These are phyloP conservation scores for Fusarium liriodendri DNA, from an alignment of 2,329 filamentous ascomycete genomes.

Conservation along the genomic window DNA sequence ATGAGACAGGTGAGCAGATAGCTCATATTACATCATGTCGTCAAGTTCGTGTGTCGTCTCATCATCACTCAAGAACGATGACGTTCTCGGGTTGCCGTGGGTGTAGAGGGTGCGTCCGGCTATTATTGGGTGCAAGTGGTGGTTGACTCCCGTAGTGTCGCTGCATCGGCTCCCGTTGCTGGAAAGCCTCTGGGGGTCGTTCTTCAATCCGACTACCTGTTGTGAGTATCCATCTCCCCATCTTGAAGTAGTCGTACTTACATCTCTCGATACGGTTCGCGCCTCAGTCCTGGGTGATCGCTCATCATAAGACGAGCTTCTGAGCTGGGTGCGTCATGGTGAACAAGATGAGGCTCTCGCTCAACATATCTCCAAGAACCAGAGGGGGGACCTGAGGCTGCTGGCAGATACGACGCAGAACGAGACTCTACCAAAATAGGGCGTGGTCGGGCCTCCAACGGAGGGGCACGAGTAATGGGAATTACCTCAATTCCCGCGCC, in stretches of 20 bases:
- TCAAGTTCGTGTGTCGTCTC: neutral
- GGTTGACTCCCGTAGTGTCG: constrained; percentile 29
- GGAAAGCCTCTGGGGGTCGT: constrained; percentile 5
- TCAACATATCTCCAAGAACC: constrained; percentile 12
- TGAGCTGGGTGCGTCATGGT: constrained; percentile 13
- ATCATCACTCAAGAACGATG: constrained; percentile 48
- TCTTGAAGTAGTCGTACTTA: constrained; percentile 27
- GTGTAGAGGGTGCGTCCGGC: constrained; percentile 32
- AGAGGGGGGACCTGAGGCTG: constrained; percentile 4
- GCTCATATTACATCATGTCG: neutral
- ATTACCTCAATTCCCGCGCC: constrained; percentile 34
- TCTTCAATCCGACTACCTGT: constrained; percentile 27
- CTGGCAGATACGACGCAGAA: constrained; percentile 6
- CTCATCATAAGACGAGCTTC: constrained; percentile 26
- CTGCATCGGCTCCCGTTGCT: constrained; percentile 28
- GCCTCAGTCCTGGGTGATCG: constrained; percentile 15
- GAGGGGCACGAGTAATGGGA: constrained; percentile 23
- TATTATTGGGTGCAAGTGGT: constrained; percentile 17
- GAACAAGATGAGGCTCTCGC: constrained; percentile 13
- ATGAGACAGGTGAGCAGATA: neutral
- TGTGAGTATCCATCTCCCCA: constrained; percentile 23
- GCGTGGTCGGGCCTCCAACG: constrained; percentile 16
- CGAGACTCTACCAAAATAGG: constrained; percentile 21
- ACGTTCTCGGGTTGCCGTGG: constrained; percentile 43
- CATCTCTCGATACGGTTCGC: constrained; percentile 40